Evolutionary conservation across 331 rosid species (phyloP).

Genomic region (Telfairia occidentalis): DNA sequence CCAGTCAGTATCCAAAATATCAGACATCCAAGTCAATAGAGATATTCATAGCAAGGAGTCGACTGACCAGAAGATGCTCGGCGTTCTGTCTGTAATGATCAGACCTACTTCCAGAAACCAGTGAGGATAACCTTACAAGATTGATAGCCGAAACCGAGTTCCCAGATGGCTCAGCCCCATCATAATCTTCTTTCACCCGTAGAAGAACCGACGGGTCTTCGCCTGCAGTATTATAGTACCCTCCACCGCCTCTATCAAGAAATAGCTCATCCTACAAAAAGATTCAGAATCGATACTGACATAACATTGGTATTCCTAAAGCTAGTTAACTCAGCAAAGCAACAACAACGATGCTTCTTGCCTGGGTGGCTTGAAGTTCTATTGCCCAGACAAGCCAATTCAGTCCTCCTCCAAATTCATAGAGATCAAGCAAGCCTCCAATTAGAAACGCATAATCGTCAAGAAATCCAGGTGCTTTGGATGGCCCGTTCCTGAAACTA

Average conservation of each 20-base stretch:
- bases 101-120: constrained; percentile 54
- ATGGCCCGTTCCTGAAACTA: constrained; percentile 80
- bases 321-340: not conserved
- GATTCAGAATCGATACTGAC: not conserved
- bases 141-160: constrained; percentile 75
- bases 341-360: constrained; percentile 16
- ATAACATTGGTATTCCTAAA: not conserved
- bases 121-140: constrained; percentile 63
- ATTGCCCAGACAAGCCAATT: constrained; percentile 80
- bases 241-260: constrained; percentile 83
- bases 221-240: constrained; percentile 77
- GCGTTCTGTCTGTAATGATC: constrained; percentile 49
- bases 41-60: not conserved
- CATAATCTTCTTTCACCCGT: constrained; percentile 89
- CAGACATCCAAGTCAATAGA: not conserved
- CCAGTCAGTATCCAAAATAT: not conserved
- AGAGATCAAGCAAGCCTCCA: constrained; percentile 71
- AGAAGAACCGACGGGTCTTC: constrained; percentile 84
- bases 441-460: constrained; percentile 89
- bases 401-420: constrained; percentile 64
- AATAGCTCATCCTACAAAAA: constrained; percentile 72
- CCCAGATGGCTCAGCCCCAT: constrained; percentile 92
- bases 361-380: constrained; percentile 81
- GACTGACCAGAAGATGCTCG: constrained; percentile 65
- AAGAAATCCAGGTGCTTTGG: constrained; percentile 82